Conservation (phyloP, 2,329 filamentous ascomycete genomes). For the Penicillium sp. region DNA sequence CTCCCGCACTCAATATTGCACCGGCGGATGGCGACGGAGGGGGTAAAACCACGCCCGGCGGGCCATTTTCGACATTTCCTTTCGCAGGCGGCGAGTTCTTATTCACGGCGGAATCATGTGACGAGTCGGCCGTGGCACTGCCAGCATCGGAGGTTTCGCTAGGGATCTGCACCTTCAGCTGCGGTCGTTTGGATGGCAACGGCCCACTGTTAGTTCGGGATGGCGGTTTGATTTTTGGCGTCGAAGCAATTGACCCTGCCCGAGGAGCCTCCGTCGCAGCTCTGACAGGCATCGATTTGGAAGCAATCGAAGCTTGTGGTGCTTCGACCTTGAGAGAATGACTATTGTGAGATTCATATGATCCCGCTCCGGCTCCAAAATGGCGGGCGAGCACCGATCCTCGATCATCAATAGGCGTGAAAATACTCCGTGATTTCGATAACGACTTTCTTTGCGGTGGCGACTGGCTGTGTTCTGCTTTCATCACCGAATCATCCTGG, state of each 20-base stretch:
- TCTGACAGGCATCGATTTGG: constrained; percentile 54
- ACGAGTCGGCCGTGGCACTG: constrained; percentile 64
- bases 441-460: constrained; percentile 54
- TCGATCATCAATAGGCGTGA: constrained; percentile 92
- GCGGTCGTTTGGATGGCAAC: constrained; percentile 61
- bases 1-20: constrained; percentile 77
- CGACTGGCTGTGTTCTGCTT: constrained; percentile 38
- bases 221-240: constrained; percentile 63
- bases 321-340: constrained; percentile 30
- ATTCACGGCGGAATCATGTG: constrained; percentile 53
- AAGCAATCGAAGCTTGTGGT: constrained; percentile 41
- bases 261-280: constrained; percentile 40
- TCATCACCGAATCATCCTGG: constrained; percentile 45
- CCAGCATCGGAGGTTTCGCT: constrained; percentile 73
- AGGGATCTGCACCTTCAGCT: constrained; percentile 88
- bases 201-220: constrained; percentile 70
- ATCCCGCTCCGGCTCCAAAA: constrained; percentile 56
- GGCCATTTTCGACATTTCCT: constrained; percentile 46
- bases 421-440: constrained; percentile 78
- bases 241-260: constrained; percentile 51
- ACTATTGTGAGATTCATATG: constrained; percentile 42
- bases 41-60: constrained; percentile 69
- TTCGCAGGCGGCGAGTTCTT: constrained; percentile 52
- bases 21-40: constrained; percentile 86
- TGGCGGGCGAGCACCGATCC: constrained; percentile 81